phyloP scores from a whole-genome alignment of 2,329 filamentous ascomycete species.

The Elsinoe arachidis region DNA sequence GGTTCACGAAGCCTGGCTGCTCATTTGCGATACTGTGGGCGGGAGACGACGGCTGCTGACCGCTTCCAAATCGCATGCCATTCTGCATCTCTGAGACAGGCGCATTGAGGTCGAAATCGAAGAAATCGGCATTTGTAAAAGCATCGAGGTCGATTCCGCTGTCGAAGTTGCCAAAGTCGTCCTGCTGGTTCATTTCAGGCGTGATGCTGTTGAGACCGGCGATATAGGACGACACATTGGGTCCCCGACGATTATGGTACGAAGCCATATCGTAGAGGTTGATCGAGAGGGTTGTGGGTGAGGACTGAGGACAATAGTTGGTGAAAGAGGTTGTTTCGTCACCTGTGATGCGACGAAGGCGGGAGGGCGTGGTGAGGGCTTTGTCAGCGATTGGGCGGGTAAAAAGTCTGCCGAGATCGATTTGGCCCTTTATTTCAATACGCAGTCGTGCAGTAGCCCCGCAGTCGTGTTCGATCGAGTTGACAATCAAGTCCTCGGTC shows the following conservation, averaged over 20 bases:
- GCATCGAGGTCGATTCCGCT: conserved; percentile 38
- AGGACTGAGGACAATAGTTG: not conserved
- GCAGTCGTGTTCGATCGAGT: conserved; percentile 9
- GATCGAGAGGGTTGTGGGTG: not conserved
- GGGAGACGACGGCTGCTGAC: conserved; percentile 12
- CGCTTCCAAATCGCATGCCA: conserved; percentile 8
- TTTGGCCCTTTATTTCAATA: not conserved
- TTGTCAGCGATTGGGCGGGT: conserved; percentile 5
- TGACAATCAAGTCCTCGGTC: conserved; percentile 9
- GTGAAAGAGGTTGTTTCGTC: conserved; percentile 7
- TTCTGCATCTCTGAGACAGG: not conserved
- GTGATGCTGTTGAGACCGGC: conserved; percentile 70
- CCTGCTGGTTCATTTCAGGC: conserved; percentile 43
- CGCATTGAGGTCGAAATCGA: conserved; percentile 50
- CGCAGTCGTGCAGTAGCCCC: not conserved
- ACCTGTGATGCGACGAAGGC: not conserved
- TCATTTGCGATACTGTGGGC: conserved; percentile 12
- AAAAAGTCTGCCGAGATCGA: not conserved
- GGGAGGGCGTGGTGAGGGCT: not conserved
- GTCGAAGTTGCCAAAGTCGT: conserved; percentile 43
- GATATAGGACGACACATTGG: conserved; percentile 85
- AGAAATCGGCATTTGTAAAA: conserved; percentile 54
- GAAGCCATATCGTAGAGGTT: conserved; percentile 49
- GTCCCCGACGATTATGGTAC: conserved; percentile 67
- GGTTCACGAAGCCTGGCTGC: conserved; percentile 12